Percentiles rank a stretch among this genome's conserved stretches.
Conservation (phyloP, 495 filamentous ascomycete genomes). For the Neurospora sp. region DNA sequence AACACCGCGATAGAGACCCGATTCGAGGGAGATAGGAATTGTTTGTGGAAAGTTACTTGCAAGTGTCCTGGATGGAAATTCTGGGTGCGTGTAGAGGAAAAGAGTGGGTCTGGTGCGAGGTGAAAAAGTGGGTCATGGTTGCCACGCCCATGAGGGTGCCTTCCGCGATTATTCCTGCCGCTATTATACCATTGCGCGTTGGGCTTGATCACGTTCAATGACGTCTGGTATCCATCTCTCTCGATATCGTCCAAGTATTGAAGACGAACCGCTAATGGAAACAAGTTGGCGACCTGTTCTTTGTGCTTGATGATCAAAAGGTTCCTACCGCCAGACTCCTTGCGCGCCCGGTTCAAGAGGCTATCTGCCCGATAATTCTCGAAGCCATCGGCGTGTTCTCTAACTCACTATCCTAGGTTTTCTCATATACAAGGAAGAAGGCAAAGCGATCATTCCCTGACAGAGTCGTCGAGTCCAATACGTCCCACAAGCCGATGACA, state of each 20-base stretch:
- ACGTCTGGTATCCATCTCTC: not conserved
- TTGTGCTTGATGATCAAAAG: too few species aligned
- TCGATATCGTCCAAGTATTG: not conserved
- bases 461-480: too few species aligned
- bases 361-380: too few species aligned
- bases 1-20: accelerated
- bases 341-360: too few species aligned
- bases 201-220: not conserved
- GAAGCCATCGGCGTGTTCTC: too few species aligned
- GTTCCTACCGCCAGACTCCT: too few species aligned
- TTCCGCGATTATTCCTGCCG: not conserved
- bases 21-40: not conserved
- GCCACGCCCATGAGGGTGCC: not conserved
- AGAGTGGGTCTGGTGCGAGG: not conserved
- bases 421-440: too few species aligned
- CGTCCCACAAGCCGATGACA: too few species aligned
- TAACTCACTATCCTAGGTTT: too few species aligned
- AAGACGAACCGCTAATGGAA: too few species aligned
- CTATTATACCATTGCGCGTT: not conserved
- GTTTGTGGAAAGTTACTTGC: not conserved
- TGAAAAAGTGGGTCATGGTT: not conserved
- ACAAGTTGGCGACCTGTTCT: too few species aligned
- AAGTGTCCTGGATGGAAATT: not conserved
- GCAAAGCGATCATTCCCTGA: too few species aligned
- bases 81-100: not conserved